Base-by-base conservation (phyloP, 257 asterid species). In the Schizonepeta tenuifolia region DNA sequence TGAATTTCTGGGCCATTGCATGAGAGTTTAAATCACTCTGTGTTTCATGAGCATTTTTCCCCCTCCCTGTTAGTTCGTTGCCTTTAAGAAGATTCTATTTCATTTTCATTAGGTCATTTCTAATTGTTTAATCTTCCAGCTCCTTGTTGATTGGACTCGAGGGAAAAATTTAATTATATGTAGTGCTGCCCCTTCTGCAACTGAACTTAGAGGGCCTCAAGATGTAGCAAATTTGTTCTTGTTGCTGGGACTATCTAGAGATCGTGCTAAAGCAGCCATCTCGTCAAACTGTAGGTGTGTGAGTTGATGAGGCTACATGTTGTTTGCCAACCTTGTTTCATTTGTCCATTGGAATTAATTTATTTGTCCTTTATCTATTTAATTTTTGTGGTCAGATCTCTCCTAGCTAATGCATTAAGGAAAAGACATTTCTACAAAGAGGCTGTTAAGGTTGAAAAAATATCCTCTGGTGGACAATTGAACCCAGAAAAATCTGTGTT, bases 141-240 rank as follows among this genome's bases (percentile, higher is more conserved):
- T 90, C 62, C 92, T 95, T 75, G 93, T 88, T 75, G 94, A 92
- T 72, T 95, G 98, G 98, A 90, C 98, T 20, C 84, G 86, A 67
- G 97, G 99, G 76, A 88, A 86, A 81, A 90, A 88, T 71, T 76
- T 95, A 44, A 86, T 95, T 46, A 53, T 95, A 72, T 77, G 89
- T 7, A 88, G 98, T 85, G 89, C 85, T 78, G 92, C 98, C 74
- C 61, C 91, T 78, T 86, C 90, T 79, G 89, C 81, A 47, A 79
- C 93, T 43, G 96, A 90, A 76, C 83, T 92, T 78, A 81, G 98
- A 79, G 98, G 98, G 36, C 97, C 98, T 21, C 84, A 78, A 82
- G 97, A 92, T 77, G 91, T 83, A n/a, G 84, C 95, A 63, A 95
- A 95, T 81, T 79, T 92, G 82, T 82, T 82, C 63, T 87, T 82